Percentiles rank a stretch among this genome's conserved stretches.
Conservation (phyloP, 2,329 filamentous ascomycete genomes). For the Colletotrichum musicola region DNA sequence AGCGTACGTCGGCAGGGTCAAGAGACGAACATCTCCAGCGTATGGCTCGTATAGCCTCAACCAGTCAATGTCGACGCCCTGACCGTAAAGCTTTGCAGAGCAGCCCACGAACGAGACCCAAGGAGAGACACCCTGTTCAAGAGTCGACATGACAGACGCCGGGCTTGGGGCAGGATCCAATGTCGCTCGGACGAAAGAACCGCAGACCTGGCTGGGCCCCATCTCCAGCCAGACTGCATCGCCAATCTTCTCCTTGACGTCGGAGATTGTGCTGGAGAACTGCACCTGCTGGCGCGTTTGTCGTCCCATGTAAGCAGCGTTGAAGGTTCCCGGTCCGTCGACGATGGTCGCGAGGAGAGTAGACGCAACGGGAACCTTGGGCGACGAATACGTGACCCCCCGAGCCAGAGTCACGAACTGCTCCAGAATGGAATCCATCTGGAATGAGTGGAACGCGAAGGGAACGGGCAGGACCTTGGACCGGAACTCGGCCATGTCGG, state of each 20-base stretch:
- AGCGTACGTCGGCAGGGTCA: slow-evolving; percentile 13
- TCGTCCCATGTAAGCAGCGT: background rate
- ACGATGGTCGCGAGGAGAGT: slow-evolving; percentile 6
- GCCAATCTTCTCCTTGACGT: slow-evolving; percentile 43
- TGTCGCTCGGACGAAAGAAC: slow-evolving; percentile 62
- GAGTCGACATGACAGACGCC: slow-evolving; percentile 7
- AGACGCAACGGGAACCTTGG: slow-evolving; percentile 9
- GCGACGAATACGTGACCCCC: slow-evolving; percentile 11
- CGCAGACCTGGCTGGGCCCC: slow-evolving; percentile 75
- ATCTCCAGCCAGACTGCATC: slow-evolving; percentile 76
- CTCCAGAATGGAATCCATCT: slow-evolving; percentile 56
- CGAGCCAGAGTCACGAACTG: slow-evolving; percentile 58
- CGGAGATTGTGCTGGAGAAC: slow-evolving; percentile 55
- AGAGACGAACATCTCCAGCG: background rate
- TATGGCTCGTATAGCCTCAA: background rate
- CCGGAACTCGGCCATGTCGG: slow-evolving; percentile 44
- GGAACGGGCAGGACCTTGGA: slow-evolving; percentile 50
- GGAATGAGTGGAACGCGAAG: slow-evolving; percentile 53
- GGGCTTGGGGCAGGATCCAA: background rate
- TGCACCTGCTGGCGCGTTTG: background rate
- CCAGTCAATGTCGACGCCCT: slow-evolving; percentile 15
- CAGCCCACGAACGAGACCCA: slow-evolving; percentile 13
- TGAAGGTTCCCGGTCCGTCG: background rate
- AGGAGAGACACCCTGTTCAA: background rate
- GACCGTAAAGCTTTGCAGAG: background rate